Percentiles rank a stretch among this genome's conserved stretches.
Conservation (phyloP, 2,329 filamentous ascomycete genomes). For the Stemphylium lycopersici region DNA sequence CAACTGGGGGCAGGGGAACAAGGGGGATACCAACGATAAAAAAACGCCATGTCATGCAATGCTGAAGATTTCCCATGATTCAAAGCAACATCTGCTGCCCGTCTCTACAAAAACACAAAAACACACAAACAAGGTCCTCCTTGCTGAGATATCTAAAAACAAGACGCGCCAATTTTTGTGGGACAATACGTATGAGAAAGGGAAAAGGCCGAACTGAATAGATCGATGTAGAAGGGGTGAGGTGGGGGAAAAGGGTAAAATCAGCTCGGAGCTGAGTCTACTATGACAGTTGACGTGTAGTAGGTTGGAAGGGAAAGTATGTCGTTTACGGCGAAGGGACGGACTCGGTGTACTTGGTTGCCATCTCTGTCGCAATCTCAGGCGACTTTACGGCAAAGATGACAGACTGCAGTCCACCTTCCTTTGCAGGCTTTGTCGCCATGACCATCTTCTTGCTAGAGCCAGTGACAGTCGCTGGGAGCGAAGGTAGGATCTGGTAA, state of each 20-base stretch:
- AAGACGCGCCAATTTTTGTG: slow-evolving; percentile 21
- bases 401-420: slow-evolving; percentile 31
- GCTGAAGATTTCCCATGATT: slow-evolving; percentile 7
- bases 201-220: background rate
- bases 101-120: background rate
- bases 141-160: slow-evolving; percentile 6
- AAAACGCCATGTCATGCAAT: slow-evolving; percentile 27
- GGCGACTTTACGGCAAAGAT: slow-evolving; percentile 36
- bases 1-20: background rate
- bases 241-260: background rate
- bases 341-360: slow-evolving; percentile 36
- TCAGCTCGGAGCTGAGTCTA: background rate
- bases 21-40: background rate
- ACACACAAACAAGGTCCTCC: background rate
- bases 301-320: background rate
- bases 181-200: slow-evolving; percentile 4
- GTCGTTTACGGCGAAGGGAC: slow-evolving; percentile 24
- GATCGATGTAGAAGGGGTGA: background rate
- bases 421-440: slow-evolving; percentile 30
- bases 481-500: slow-evolving; percentile 36
- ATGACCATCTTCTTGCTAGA: slow-evolving; percentile 39
- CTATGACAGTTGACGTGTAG: background rate
- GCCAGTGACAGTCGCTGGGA: slow-evolving; percentile 31
- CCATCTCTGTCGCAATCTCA: slow-evolving; percentile 41
- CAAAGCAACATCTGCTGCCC: slow-evolving; percentile 9